phyloP scores from a whole-genome alignment of 179 eudicot species.

The Corrigiola litoralis region DNA sequence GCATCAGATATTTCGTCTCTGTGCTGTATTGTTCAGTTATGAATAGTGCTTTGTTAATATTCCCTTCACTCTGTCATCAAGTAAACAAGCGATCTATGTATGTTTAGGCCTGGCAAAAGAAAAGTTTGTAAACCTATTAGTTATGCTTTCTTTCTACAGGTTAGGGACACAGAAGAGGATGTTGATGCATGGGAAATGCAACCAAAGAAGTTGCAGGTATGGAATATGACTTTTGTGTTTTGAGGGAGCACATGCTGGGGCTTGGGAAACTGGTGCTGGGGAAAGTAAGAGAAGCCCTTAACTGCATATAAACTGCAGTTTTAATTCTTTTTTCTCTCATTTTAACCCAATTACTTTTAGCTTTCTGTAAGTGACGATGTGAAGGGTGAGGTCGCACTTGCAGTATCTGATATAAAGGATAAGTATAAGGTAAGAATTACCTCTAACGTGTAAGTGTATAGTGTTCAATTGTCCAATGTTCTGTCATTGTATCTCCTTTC shows the following conservation, averaged over 20 bases:
- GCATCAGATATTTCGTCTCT: neutral
- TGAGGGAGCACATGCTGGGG: neutral
- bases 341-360: conserved; percentile 23
- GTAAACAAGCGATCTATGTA: neutral
- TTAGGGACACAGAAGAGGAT: conserved; percentile 18
- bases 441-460: neutral
- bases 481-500: neutral
- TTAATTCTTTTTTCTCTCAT: neutral
- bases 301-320: neutral
- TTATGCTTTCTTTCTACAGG: conserved; percentile 21
- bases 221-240: neutral
- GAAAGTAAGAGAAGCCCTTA: neutral
- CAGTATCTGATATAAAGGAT: conserved; percentile 46
- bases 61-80: neutral
- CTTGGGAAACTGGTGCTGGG: neutral
- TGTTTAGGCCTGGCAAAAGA: neutral
- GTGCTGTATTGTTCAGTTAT: neutral
- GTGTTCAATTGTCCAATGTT: no score
- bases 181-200: conserved; percentile 25
- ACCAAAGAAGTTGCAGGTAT: conserved; percentile 42
- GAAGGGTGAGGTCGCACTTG: conserved; percentile 42
- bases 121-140: neutral
- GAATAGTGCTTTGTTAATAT: neutral
- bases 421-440: conserved; percentile 53
- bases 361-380: conserved; percentile 32